phyloP scores from a whole-genome alignment of 768 basidiomycete species.

The Termitomyces sp. region DNA sequence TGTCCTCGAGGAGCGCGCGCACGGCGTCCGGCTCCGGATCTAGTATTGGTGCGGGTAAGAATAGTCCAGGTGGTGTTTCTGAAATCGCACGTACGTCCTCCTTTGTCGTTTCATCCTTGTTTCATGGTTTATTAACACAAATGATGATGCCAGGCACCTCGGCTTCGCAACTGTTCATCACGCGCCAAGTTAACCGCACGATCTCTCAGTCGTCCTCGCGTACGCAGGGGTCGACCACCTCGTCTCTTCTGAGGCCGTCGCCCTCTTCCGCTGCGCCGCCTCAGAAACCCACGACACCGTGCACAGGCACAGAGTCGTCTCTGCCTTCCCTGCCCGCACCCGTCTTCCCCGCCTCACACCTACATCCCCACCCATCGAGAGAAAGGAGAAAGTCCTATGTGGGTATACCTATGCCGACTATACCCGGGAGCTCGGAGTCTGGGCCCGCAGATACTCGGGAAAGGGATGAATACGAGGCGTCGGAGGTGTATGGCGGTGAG shows the following conservation, averaged over 20 bases:
- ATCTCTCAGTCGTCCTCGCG: conserved; percentile 58
- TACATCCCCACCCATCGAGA: conserved; percentile 26
- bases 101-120: not conserved
- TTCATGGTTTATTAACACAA: not conserved
- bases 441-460: conserved; percentile 4
- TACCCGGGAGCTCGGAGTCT: conserved; percentile 32
- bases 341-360: conserved; percentile 39
- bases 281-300: not conserved
- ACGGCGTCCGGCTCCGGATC: not conserved
- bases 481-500: conserved; percentile 18
- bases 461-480: conserved; percentile 22
- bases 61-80: conserved; percentile 31
- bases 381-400: conserved; percentile 19
- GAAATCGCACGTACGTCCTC: conserved; percentile 37
- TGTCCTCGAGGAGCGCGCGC: not conserved
- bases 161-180: conserved; percentile 45
- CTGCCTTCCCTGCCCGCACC: conserved; percentile 42
- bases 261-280: conserved; percentile 4
- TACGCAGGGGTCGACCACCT: conserved; percentile 43
- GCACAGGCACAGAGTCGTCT: not conserved
- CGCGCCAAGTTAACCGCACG: conserved; percentile 61
- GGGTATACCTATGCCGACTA: conserved; percentile 31
- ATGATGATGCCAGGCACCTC: conserved; percentile 34
- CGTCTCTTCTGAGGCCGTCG: conserved; percentile 15
- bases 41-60: conserved; percentile 12